Evolutionary conservation across 202 grass and related monocot genomes (phyloP).

Genomic region (Setaria viridis): DNA sequence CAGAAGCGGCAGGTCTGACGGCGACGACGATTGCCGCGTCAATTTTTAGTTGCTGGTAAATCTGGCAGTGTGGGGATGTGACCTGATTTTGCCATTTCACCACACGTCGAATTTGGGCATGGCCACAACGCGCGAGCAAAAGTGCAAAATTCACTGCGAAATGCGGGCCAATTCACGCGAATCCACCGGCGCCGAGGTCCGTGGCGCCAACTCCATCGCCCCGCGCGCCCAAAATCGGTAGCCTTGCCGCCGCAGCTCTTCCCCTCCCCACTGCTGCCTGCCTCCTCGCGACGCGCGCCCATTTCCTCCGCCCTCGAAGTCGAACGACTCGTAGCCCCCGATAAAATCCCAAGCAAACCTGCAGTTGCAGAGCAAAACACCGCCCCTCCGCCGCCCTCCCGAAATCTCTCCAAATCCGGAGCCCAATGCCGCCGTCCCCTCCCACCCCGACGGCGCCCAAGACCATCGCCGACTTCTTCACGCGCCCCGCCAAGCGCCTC

Average conservation of each 20-base stretch:
- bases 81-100: too few relatives aligned
- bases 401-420: neutral
- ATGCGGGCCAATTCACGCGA: neutral
- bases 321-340: neutral
- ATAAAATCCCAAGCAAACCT: neutral
- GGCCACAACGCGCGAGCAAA: too few relatives aligned
- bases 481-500: slow-evolving; percentile 80
- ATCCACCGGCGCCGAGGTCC: neutral
- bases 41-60: too few relatives aligned
- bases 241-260: neutral
- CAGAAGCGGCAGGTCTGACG: too few relatives aligned
- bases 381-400: neutral
- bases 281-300: slow-evolving; percentile 13
- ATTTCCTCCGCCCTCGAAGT: neutral
- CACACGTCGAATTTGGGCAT: too few relatives aligned
- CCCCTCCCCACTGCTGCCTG: neutral
- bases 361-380: neutral
- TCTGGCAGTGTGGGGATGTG: too few relatives aligned
- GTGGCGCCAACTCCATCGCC: neutral
- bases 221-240: slow-evolving; percentile 24
- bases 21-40: too few relatives aligned
- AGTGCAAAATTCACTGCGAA: neutral
- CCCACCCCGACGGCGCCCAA: slow-evolving; percentile 65
- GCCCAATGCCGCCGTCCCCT: slow-evolving; percentile 42
- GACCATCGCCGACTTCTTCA: slow-evolving; percentile 67